phyloP scores from a whole-genome alignment of 441 rosid species.

The Rhodomyrtus psidioides region DNA sequence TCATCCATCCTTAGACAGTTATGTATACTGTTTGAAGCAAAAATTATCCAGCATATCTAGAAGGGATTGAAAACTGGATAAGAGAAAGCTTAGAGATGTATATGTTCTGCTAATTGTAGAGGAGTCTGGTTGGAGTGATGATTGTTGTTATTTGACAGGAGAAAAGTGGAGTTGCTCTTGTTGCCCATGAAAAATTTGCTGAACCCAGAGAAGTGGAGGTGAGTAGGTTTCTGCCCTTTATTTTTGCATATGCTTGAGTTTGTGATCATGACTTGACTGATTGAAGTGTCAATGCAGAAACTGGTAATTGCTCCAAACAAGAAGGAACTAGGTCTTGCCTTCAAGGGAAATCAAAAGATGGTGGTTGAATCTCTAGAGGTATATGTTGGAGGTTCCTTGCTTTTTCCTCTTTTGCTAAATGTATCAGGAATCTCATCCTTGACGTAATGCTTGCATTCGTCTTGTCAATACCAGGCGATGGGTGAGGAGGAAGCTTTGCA shows the following conservation, averaged over 20 bases:
- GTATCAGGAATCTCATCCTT: not conserved
- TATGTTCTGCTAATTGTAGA: not conserved
- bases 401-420: not conserved
- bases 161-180: constrained; percentile 57
- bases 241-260: not conserved
- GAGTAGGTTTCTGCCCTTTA: not conserved
- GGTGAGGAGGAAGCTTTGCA: constrained; percentile 46
- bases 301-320: constrained; percentile 51
- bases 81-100: not conserved
- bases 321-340: constrained; percentile 66
- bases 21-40: not conserved
- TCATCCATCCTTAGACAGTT: not conserved
- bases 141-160: constrained; percentile 23
- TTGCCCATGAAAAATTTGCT: constrained; percentile 55
- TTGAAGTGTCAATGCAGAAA: constrained; percentile 30
- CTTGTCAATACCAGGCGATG: not conserved
- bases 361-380: constrained; percentile 78
- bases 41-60: not conserved
- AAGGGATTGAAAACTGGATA: not conserved
- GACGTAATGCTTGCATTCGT: not conserved
- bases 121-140: not conserved
- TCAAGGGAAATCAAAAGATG: constrained; percentile 53
- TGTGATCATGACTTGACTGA: not conserved
- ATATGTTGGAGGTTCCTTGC: not conserved
- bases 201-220: constrained; percentile 81